These are phyloP conservation scores for Lindgomyces ingoldianus DNA, from an alignment of 495 filamentous ascomycete species.

Conservation along the genomic window DNA sequence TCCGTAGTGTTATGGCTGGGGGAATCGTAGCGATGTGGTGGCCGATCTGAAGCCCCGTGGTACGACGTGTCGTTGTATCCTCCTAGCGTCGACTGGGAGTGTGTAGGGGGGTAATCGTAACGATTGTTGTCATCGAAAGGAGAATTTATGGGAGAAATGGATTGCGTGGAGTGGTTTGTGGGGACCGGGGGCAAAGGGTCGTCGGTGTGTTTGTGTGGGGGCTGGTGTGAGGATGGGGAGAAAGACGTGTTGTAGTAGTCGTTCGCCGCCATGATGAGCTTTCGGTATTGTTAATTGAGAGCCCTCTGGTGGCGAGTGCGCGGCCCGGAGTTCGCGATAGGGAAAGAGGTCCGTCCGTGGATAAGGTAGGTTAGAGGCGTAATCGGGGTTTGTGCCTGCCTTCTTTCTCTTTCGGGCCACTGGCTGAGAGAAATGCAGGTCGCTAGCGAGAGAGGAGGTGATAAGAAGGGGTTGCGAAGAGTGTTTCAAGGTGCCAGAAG, in stretches of 20 bases:
- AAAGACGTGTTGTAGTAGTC: constrained; percentile 67
- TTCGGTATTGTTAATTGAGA: not conserved
- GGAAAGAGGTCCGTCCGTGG: not conserved
- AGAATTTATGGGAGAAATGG: constrained; percentile 33
- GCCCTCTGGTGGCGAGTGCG: too few relatives aligned
- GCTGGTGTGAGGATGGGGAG: constrained; percentile 27
- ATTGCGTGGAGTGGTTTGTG: constrained; percentile 26
- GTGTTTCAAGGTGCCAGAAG: not conserved
- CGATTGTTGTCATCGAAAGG: constrained; percentile 60
- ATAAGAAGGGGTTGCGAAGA: not conserved
- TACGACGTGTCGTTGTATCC: constrained; percentile 48
- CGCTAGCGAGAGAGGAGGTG: not conserved
- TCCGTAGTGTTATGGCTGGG: constrained; percentile 49
- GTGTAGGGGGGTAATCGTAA: constrained; percentile 56
- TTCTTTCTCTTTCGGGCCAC: too few relatives aligned
- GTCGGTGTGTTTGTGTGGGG: constrained; percentile 42
- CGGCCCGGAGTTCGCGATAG: not conserved
- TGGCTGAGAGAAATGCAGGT: too few relatives aligned
- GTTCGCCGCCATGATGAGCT: constrained; percentile 72
- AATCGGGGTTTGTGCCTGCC: not conserved
- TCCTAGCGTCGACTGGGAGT: constrained; percentile 21
- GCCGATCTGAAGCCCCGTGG: constrained; percentile 47
- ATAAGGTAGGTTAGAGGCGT: not conserved
- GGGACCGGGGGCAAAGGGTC: constrained; percentile 50
- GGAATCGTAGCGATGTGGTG: constrained; percentile 35